A percentile compares a stretch with the other conserved stretches of the same genome.
These are phyloP conservation scores for Amphibolis antarctica DNA, from an alignment of 106 monocot species.

Conservation along the genomic window DNA sequence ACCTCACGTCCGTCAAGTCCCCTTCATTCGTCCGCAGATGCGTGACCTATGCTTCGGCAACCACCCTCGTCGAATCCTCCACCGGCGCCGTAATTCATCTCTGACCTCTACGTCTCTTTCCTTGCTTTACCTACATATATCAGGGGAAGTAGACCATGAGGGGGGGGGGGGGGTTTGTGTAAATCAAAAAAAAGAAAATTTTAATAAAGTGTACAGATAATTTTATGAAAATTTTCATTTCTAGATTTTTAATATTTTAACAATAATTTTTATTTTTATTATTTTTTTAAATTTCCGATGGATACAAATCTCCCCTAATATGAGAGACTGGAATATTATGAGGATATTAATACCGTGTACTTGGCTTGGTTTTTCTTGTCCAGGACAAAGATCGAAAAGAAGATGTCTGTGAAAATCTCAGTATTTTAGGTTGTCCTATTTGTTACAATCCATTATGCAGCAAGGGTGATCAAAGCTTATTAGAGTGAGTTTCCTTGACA, in stretches of 20 bases:
- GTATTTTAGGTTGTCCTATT: constrained; percentile 10
- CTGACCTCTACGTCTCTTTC: background rate
- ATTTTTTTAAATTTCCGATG: too few relatives aligned
- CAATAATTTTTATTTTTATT: too few relatives aligned
- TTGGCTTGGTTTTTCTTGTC: background rate
- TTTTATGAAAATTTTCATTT: too few relatives aligned
- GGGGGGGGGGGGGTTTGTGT: too few relatives aligned
- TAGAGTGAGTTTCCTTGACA: constrained; percentile 25
- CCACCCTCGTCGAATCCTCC: background rate
- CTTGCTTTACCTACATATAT: too few relatives aligned
- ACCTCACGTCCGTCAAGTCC: background rate
- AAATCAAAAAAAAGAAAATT: background rate
- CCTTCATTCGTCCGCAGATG: too few relatives aligned
- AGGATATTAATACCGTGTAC: background rate
- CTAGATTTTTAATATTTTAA: too few relatives aligned
- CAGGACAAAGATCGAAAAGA: background rate
- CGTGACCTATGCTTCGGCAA: too few relatives aligned
- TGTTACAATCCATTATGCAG: constrained; percentile 12
- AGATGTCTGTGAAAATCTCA: background rate
- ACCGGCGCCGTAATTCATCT: too few relatives aligned
- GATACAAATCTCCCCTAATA: too few relatives aligned
- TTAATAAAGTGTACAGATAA: too few relatives aligned
- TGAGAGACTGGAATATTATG: background rate
- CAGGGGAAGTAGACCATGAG: too few relatives aligned
- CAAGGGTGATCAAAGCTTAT: constrained; percentile 11